Conservation (phyloP, 371 early-diverging fungal species). For the Zychaea mexicana region DNA sequence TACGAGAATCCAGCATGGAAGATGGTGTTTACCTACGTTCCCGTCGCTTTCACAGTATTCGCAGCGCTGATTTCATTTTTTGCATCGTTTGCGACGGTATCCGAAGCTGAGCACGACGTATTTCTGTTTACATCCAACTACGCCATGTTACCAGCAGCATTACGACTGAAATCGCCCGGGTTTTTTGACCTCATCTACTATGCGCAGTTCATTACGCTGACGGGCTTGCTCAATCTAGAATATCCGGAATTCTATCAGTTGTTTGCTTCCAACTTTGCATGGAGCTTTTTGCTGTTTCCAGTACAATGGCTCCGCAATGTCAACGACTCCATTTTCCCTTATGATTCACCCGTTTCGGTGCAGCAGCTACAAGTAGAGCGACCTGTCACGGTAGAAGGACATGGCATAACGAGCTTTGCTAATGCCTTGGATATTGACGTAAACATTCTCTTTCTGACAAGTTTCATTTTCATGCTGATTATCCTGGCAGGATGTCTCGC, state of each 20-base stretch:
- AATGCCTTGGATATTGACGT: constrained; percentile 37
- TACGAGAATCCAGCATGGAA: constrained; percentile 49
- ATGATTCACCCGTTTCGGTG: background rate
- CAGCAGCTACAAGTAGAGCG: background rate
- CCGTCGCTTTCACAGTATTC: constrained; percentile 43
- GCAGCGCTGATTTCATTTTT: constrained; percentile 39
- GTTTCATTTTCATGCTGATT: constrained; percentile 28
- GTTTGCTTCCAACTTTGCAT: constrained; percentile 57
- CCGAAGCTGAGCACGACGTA: constrained; percentile 43
- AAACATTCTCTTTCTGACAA: constrained; percentile 34
- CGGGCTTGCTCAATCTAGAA: constrained; percentile 50
- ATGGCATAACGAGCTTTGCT: constrained; percentile 44
- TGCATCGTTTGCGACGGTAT: constrained; percentile 42
- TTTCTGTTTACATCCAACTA: constrained; percentile 55
- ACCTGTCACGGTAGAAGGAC: constrained; percentile 14
- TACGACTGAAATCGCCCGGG: constrained; percentile 58
- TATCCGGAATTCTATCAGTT: constrained; percentile 57
- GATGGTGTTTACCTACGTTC: constrained; percentile 40
- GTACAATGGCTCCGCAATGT: constrained; percentile 21
- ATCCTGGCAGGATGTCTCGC: constrained; percentile 24
- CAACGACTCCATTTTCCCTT: background rate
- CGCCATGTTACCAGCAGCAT: constrained; percentile 47
- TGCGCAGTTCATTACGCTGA: constrained; percentile 54
- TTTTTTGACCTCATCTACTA: constrained; percentile 58
- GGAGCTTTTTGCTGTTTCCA: constrained; percentile 52